Conservation (phyloP, 2,329 filamentous ascomycete species). For the Penicillium paneum region DNA sequence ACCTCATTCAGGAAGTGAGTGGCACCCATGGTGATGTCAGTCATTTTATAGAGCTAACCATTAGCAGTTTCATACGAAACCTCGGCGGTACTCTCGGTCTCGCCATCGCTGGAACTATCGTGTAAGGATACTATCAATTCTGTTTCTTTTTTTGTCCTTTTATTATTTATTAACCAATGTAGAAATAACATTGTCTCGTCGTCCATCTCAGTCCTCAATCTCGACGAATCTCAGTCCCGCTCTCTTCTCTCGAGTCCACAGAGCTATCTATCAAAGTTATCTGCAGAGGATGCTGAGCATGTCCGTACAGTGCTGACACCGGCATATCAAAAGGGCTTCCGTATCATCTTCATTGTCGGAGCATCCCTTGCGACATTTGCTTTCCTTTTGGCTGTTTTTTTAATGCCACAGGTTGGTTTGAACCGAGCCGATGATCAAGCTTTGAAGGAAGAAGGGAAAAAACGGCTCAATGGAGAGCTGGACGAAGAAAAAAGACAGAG, state of each 20-base stretch:
- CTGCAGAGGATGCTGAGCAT: constrained; percentile 21
- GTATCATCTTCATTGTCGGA: constrained; percentile 41
- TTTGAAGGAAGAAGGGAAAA: constrained; percentile 30
- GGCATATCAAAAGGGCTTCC: constrained; percentile 41
- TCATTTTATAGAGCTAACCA: neutral
- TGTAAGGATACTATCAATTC: constrained; percentile 26
- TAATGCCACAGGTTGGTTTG: constrained; percentile 40
- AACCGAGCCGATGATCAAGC: constrained; percentile 30
- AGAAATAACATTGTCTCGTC: constrained; percentile 34
- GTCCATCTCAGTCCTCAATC: constrained; percentile 25
- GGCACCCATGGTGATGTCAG: neutral
- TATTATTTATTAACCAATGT: neutral
- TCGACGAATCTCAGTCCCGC: constrained; percentile 20
- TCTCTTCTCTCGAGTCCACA: constrained; percentile 32
- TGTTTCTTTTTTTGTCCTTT: neutral
- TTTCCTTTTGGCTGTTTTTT: constrained; percentile 30
- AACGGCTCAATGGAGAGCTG: constrained; percentile 14
- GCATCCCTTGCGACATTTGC: constrained; percentile 37
- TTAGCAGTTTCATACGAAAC: constrained; percentile 40
- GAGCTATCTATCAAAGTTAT: constrained; percentile 29
- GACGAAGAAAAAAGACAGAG: constrained; percentile 16
- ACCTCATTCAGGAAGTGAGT: constrained; percentile 38
- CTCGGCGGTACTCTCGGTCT: constrained; percentile 43
- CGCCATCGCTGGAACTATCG: constrained; percentile 41
- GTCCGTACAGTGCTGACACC: constrained; percentile 31